phyloP scores from a whole-genome alignment of 2,329 filamentous ascomycete genomes.

The Colletotrichum abscissum region DNA sequence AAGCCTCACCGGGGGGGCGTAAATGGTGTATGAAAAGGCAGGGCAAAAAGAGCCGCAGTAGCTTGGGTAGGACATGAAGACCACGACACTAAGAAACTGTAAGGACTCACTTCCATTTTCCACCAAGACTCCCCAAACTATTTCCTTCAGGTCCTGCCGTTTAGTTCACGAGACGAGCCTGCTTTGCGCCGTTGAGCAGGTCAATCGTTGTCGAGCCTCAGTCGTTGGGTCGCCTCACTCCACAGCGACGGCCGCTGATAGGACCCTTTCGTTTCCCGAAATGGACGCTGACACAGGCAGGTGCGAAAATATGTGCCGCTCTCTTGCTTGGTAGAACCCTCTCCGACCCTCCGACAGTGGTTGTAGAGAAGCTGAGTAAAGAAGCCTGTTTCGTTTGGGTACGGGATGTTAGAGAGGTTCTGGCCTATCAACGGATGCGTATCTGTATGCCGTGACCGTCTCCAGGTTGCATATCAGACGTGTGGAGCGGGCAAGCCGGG shows the following conservation, averaged over 20 bases:
- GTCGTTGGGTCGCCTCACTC: neutral
- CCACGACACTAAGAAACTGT: conserved; percentile 3
- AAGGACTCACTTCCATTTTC: conserved; percentile 31
- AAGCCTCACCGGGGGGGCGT: neutral
- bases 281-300: neutral
- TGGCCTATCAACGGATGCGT: conserved; percentile 21
- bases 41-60: neutral
- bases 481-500: conserved; percentile 24
- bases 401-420: neutral
- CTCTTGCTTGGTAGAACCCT: neutral
- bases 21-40: neutral
- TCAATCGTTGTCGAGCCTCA: neutral
- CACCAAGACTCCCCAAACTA: neutral
- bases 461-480: conserved; percentile 11
- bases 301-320: neutral
- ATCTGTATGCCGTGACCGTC: conserved; percentile 2
- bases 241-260: neutral
- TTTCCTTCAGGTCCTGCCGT: neutral
- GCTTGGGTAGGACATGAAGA: neutral
- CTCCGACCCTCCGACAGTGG: neutral
- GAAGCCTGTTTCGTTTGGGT: neutral
- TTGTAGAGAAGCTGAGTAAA: neutral
- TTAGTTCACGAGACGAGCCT: neutral
- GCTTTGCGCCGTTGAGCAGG: neutral
- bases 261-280: neutral